Evolutionary conservation across 495 filamentous ascomycete genomes (phyloP), one percentile per base, ranked within the genome.

Genomic region (Penicillium tannophilum): DNA sequence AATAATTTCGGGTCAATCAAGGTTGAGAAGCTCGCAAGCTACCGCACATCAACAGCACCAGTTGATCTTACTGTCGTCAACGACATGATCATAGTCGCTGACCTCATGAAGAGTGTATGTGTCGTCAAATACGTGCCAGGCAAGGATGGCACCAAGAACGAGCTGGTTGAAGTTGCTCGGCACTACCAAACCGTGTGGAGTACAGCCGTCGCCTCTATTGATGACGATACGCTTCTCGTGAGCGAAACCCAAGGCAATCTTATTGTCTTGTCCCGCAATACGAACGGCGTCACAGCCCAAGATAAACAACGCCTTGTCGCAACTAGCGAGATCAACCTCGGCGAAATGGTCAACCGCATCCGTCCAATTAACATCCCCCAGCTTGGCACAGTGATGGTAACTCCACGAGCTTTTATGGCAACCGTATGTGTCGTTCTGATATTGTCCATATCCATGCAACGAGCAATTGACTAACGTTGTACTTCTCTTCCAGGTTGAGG

Each of bases 331-430:
- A 84, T 97, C 23, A 84, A 86, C 35, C 69, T 99, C 23, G 92
- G 94, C 2, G 93, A 98, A 69, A 89, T 92, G 86, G 91, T 97
- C 41, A 98, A 98, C 62, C 82, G 85, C 26, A 96, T 98, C 35
- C 74, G 85, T 23, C 76, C 78, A 7, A 78, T 87, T 20, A 72
- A 83, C 59, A 74, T 79, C 28, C 74, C 78, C n/a, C 85, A 92
- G 20, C 79, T 84, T 33, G 70, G 77, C 10, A 84, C 76, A 61
- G 85, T 89, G 5, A 79, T 86, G 19, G 84, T 96, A 24, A 76
- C 87, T 10, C 95, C 94, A 0, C 86, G 84, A 65, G 94, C 94
- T 28, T 97, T 98, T 70, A 66, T 97, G 58, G 92, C 85, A 51
- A 98, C 94, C 57, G 93, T 95, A 84, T 72, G 86, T 78, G 30